Evolutionary conservation across 805 yeast genomes (phyloP).

Genomic region (Metschnikowia chrysomelidarum): DNA sequence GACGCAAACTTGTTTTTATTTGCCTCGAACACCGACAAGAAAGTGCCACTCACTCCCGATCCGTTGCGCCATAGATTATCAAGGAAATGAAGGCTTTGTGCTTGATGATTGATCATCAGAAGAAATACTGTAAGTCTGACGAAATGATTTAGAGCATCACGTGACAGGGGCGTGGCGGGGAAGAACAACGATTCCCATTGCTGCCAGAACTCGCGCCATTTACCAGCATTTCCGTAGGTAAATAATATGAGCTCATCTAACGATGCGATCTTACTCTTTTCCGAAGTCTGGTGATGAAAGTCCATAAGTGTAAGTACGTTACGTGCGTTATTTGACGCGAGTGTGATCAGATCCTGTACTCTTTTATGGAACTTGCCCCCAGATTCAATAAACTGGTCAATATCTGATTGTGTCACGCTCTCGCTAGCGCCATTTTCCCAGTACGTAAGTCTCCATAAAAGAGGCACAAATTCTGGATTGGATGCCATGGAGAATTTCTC

Average conservation of each 20-base stretch:
- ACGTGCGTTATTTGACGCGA: constrained; percentile 30
- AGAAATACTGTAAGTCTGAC: constrained; percentile 35
- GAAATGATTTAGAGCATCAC: constrained; percentile 23
- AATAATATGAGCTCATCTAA: constrained; percentile 34
- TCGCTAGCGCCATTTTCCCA: constrained; percentile 14
- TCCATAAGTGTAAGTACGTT: constrained; percentile 29
- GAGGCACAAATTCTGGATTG: constrained; percentile 30
- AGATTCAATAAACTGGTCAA: constrained; percentile 24
- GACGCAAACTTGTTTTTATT: constrained; percentile 20
- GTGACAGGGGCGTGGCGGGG: constrained; percentile 5
- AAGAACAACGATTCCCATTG: constrained; percentile 31
- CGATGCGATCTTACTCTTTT: constrained; percentile 15
- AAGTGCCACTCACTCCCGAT: constrained; percentile 23
- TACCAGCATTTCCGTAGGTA: constrained; percentile 38
- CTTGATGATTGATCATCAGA: constrained; percentile 25
- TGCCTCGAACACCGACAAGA: constrained; percentile 21
- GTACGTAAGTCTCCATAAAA: constrained; percentile 34
- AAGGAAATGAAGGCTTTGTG: constrained; percentile 29
- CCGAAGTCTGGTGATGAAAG: constrained; percentile 18
- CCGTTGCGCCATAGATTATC: constrained; percentile 29
- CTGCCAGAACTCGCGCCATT: constrained; percentile 40
- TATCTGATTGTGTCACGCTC: constrained; percentile 23
- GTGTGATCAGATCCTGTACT: constrained; percentile 11
- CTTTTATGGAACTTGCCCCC: constrained; percentile 10
- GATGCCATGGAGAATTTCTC: constrained; percentile 24